Evolutionary conservation across 371 early-diverging fungal species (phyloP), one percentile per base, ranked within the genome.

Genomic region (Mortierella sp.): DNA sequence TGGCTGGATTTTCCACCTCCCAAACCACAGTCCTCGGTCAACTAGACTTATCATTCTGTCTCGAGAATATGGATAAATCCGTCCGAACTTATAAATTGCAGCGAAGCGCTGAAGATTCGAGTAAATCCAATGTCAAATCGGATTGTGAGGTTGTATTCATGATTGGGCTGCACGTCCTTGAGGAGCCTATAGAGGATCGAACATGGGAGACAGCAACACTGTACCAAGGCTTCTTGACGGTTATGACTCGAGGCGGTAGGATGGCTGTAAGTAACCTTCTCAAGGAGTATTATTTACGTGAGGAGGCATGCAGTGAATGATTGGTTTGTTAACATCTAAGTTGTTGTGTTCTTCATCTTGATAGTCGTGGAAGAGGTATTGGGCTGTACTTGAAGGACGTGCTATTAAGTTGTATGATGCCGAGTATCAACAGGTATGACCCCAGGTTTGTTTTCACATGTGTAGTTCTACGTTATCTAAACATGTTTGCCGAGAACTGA

Each of bases 291-390:
- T 22, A 8, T 23, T n/a, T 8, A 23, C 31, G 34, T 37, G 19
- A 40, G 10, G 40, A 10, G 40, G 40, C 10, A 40, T 40, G 15
- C 10, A 37, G 2, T 19, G n/a, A 8, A 35, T 37, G 59, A 32
- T 35, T 19, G 40, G n/a, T 34, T 19, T 29, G 15, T n/a, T 37
- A 3, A 26, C 45, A 61, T 43, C 51, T 26, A 28, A 26, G 13
- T 28, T 15, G 34, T 19, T 51, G 15, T 55, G 26, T 23, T 51
- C 0, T 22, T 29, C 12, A 17, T 26, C 7, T 15, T 23, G 28
- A 2, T 71, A 77, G 73, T 64, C 69, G 5, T 79, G 79, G 79
- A 79, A 74, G 54, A 56, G 79, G 31, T 79, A 70, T 49, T 79
- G 79, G 74, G 70, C 70, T 2, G 79, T 79, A 2, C 61, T 79